phyloP scores from a whole-genome alignment of 176 grass and related monocot species.

The Hsuehochloa calcarea region DNA sequence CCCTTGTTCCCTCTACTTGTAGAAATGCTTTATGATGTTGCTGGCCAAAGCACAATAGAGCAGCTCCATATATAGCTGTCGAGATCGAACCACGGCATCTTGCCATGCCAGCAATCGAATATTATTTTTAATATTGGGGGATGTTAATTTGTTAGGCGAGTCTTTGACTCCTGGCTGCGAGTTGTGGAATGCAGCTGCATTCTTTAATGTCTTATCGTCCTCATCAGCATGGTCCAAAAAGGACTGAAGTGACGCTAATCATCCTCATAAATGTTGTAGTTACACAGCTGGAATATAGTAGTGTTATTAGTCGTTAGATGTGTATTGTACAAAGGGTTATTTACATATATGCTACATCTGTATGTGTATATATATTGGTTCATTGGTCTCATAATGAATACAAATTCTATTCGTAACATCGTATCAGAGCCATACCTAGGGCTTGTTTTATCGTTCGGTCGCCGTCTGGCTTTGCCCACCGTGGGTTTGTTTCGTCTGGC shows the following conservation, averaged over 20 bases:
- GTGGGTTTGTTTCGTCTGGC: too few species aligned
- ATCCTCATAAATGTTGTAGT: background rate
- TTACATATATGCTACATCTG: too few species aligned
- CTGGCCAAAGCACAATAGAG: background rate
- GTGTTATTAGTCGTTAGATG: too few species aligned
- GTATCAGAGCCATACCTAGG: too few species aligned
- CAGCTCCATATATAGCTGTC: background rate
- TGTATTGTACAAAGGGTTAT: too few species aligned
- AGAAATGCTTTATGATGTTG: background rate
- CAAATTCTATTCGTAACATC: too few species aligned
- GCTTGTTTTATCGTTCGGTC: too few species aligned
- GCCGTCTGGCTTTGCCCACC: too few species aligned
- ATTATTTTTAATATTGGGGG: background rate
- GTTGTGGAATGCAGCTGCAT: background rate
- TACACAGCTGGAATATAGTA: background rate
- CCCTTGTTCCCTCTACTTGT: background rate
- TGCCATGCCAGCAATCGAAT: background rate
- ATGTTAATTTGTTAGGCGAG: background rate
- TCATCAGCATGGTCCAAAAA: background rate
- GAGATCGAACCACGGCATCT: background rate
- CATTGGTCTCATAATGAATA: too few species aligned
- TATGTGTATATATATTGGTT: too few species aligned
- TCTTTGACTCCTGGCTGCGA: background rate
- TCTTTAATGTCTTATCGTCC: background rate
- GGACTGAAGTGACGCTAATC: background rate